Evolutionary conservation across 441 rosid genomes (phyloP), one percentile per base, ranked within the genome.

Genomic region (Erodium moschatum): DNA sequence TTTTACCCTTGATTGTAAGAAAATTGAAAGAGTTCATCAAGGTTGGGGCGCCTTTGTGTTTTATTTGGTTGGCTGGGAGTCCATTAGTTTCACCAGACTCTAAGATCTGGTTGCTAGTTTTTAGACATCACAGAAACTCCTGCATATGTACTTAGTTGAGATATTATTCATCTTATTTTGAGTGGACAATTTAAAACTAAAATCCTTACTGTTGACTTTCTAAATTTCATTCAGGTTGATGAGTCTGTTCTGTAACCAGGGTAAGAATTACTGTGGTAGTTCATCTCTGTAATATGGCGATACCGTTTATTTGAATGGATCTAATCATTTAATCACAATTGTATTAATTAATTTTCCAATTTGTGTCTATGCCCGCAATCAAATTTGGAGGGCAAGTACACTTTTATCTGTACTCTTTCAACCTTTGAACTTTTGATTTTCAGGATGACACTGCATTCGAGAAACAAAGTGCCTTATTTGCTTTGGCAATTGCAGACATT

Each of bases 401-500:
- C 65, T 62, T 62, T 16, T 62, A n/a, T 29, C 65, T 13, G 19
- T 38, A 18, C 24, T 33, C 27, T 15, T 15, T 65, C 21, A 15
- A 24, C 40, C 48, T 38, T 65, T 1, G 48, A 7, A 15, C 16
- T 35, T 65, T 60, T 60, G 61, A 33, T 70, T 81, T 84, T 74
- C 87, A 93, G 96, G 96, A 94, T 72, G 97, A 94, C 77, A 94
- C 96, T 67, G 77, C 96, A 70, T 91, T 94, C 64, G 97, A 94
- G 85, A 94, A 91, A 78, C 98, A 91, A 77, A 91, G 95, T 78
- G 88, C 98, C 21, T 82, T 93, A 56, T 87, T 91, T 60, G 95
- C 97, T 65, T 76, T 91, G 69, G 96, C 96, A 18, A 77, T 89
- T 76, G 94, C 97, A 0, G 98, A 94, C 78, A 84, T 91, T 74